Percentiles rank a stretch among this genome's conserved stretches.
Conservation (phyloP, 768 basidiomycete species). For the Tylopilus intermedius region DNA sequence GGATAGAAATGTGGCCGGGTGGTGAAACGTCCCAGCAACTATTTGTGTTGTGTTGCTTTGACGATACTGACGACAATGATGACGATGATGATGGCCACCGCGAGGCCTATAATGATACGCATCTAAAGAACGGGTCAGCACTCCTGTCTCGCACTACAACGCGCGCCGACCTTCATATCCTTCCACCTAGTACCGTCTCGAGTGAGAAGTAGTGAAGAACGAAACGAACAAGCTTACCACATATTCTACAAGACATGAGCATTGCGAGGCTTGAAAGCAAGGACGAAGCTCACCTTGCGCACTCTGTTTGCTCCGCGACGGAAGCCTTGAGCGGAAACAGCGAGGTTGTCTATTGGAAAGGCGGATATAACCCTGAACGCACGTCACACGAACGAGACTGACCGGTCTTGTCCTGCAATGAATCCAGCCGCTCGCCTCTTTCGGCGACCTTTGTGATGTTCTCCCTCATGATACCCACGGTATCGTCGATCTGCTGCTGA, state of each 20-base stretch:
- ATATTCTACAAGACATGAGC: conserved; percentile 56
- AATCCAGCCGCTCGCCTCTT: conserved; percentile 89
- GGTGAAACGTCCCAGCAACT: conserved; percentile 10
- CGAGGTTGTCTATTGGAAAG: conserved; percentile 72
- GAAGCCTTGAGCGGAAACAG: conserved; percentile 98
- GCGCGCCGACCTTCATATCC: conserved; percentile 78
- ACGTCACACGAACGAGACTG: conserved; percentile 27
- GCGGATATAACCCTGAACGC: not conserved
- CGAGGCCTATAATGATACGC: conserved; percentile 93
- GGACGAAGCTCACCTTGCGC: conserved; percentile 63
- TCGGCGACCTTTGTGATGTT: conserved; percentile 97
- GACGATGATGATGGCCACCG: conserved; percentile 83
- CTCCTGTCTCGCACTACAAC: conserved; percentile 1
- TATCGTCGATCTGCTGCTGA: conserved; percentile 95
- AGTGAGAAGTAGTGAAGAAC: conserved; percentile 4
- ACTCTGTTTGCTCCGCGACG: conserved; percentile 95
- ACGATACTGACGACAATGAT: conserved; percentile 96
- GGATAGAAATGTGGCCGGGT: conserved; percentile 2
- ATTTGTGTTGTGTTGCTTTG: conserved; percentile 63
- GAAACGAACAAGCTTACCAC: conserved; percentile 58
- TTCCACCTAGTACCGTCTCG: conserved; percentile 67
- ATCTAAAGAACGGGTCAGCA: conserved; percentile 48
- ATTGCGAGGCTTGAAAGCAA: not conserved
- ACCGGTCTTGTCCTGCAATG: conserved; percentile 98
- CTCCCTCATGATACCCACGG: conserved; percentile 95